A percentile compares a stretch with the other conserved stretches of the same genome.
phyloP scores from a whole-genome alignment of 2,329 filamentous ascomycete genomes.

The Botryotinia narcissicola region DNA sequence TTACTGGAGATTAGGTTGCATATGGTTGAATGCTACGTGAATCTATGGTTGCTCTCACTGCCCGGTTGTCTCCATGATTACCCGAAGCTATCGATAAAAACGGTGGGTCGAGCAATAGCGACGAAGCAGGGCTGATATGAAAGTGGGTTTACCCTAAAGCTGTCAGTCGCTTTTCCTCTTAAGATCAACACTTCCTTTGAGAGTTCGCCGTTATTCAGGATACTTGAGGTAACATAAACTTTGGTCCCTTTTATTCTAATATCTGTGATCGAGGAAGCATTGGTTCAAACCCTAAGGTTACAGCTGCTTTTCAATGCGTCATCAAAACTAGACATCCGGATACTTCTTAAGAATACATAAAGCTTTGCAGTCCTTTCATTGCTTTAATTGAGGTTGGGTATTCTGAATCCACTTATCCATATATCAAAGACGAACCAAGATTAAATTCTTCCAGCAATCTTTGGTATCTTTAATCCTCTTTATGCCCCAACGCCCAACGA shows the following conservation, averaged over 20 bases:
- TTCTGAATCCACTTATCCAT: not conserved
- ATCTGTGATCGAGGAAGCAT: not conserved
- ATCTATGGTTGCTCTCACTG: not conserved
- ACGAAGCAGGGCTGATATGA: not conserved
- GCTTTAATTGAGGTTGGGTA: not conserved
- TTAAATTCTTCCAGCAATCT: not conserved
- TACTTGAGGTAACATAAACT: not conserved
- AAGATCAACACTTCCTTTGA: not conserved
- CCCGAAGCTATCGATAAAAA: not conserved
- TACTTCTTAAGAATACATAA: not conserved
- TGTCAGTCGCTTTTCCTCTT: not conserved
- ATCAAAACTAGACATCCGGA: not conserved
- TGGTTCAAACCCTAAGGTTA: too few relatives aligned
- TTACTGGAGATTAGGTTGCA: not conserved
- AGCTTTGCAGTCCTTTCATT: not conserved
- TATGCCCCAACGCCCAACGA: not conserved
- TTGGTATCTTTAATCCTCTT: not conserved
- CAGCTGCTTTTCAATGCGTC: not conserved
- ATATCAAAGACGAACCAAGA: not conserved
- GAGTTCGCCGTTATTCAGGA: not conserved
- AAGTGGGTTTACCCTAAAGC: too few relatives aligned
- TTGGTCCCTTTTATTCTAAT: not conserved
- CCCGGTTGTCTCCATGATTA: not conserved
- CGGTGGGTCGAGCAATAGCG: not conserved
- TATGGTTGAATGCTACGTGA: not conserved